Evolutionary conservation across 139 green algal species (phyloP), one percentile per base, ranked within the genome.

Genomic region (Pycnococcus provasolii): DNA sequence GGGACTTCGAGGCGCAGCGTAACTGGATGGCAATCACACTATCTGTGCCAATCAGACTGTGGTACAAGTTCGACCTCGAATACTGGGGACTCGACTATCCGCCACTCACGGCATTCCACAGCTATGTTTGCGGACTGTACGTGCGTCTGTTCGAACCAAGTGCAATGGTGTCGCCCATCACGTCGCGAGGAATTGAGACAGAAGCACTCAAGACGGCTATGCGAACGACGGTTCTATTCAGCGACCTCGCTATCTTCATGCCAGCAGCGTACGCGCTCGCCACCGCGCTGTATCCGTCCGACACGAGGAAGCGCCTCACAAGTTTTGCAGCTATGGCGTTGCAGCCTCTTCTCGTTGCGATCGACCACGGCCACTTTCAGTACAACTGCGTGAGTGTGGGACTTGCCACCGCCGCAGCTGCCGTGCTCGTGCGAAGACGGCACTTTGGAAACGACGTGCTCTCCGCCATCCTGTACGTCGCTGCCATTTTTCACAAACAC

Each of bases 31-130:
- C 98, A 78, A 59, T 98, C 5, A 91, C 93, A 0, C 40, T 89
- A 0, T 79, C 94, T 61, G 42, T 87, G 48, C 86, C 87, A 0
- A n/a, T 83, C 0, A 44, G 9, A 0, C 60, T 95, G 15, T 99
- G 92, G 92, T 97, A 74, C 60, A 73, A 26, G 26, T 26, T 94
- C 62, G 53, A 87, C 53, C 66, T 94, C 43, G 58, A 45, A 3
- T 95, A 91, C 68, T 99, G 92, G 92, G 91, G 91, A 3, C 73
- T 99, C 45, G 92, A 99, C 78, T 99, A 99, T 75, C 92, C 92
- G 9, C 92, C 92, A 0, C 78, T 98, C 13, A 94, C 87, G 15
- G 92, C 85, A 1, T 98, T 93, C 67, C 92, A 96, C 82, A 79
- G 71, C 62, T 67, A 41, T 0, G 6, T 61, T 9, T 55, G 70